Evolutionary conservation across 331 rosid species (phyloP).

Genomic region (Saraca asoca): DNA sequence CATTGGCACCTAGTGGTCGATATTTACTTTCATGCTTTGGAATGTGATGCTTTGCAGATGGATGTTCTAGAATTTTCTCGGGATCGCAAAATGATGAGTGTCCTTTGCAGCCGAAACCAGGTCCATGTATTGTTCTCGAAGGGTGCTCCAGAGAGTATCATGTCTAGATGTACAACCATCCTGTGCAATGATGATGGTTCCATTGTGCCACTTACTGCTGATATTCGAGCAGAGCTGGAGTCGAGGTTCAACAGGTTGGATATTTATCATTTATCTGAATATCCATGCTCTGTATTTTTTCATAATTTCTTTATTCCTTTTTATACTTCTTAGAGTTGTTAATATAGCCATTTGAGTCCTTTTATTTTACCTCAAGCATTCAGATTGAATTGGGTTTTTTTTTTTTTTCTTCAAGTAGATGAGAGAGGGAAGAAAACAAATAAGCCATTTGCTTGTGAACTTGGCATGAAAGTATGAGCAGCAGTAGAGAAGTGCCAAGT

Average conservation of each 20-base stretch:
- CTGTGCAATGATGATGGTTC: conserved; percentile 82
- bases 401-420: too few relatives aligned
- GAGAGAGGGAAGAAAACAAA: too few relatives aligned
- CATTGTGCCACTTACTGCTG: conserved; percentile 65
- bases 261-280: conserved; percentile 18
- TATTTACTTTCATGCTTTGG: conserved; percentile 40
- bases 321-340: conserved; percentile 28
- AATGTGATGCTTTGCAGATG: conserved; percentile 60
- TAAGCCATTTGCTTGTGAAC: too few relatives aligned
- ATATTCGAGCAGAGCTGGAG: conserved; percentile 71
- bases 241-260: conserved; percentile 76
- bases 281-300: too few relatives aligned
- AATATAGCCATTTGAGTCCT: too few relatives aligned
- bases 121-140: conserved; percentile 75
- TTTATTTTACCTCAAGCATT: too few relatives aligned
- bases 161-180: conserved; percentile 77
- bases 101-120: conserved; percentile 85
- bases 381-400: too few relatives aligned
- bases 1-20: too few relatives aligned
- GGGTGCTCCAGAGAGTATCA: conserved; percentile 97
- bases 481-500: too few relatives aligned
- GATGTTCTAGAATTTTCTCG: conserved; percentile 83
- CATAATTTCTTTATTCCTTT: too few relatives aligned
- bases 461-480: too few relatives aligned
- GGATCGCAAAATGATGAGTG: conserved; percentile 98